Base-by-base conservation (phyloP, 371 early-diverging fungal genomes). In the Gilbertella persicaria region DNA sequence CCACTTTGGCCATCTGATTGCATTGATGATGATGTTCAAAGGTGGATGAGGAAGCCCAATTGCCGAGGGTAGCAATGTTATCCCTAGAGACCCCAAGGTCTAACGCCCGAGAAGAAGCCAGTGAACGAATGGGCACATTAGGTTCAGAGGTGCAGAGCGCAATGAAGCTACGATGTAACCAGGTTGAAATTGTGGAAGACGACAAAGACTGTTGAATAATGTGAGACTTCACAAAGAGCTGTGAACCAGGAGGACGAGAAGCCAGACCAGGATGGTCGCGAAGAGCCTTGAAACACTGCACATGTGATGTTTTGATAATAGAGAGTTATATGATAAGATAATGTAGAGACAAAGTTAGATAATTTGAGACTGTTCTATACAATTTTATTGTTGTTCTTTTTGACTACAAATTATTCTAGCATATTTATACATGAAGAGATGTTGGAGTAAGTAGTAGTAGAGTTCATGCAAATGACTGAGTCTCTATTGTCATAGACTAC, bases 61-160 rank as follows among this genome's bases (percentile, higher is more conserved):
- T 58, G 12, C 58, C 58, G 8, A 58, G 10, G 17, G 52, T 35
- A 4, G 51, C 36, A 12, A 58, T 51, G 16, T 51, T 37, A 17
- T 58, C 52, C 8, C 14, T 6, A 12, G 51, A 36, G 13, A 58
- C 37, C 7, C 51, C 58, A 6, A 5, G 5, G 10, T 33, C 45
- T 16, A 57, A 26, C 2, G 58, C 50, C 16, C 44, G 20, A 13
- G 47, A 41, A 10, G 42, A 57, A 29, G 38, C 58, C 9, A 50
- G 23, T 1, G 58, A 57, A 2, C 44, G 35, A 12, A 53, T 13
- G 2, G 52, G 42, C 12, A 39, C 45, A 0, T 19, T 39, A 4
- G 38, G 26, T 25, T 35, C 45, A 16, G 25, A 0, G 26, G 46
- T 54, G 13, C 46, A 45, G 2, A 45, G n/a, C 2, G 14, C 40